Percentiles rank a stretch among this genome's conserved stretches.
phyloP scores from a whole-genome alignment of 768 basidiomycete genomes.

The Candolleomyces aberdarensis region DNA sequence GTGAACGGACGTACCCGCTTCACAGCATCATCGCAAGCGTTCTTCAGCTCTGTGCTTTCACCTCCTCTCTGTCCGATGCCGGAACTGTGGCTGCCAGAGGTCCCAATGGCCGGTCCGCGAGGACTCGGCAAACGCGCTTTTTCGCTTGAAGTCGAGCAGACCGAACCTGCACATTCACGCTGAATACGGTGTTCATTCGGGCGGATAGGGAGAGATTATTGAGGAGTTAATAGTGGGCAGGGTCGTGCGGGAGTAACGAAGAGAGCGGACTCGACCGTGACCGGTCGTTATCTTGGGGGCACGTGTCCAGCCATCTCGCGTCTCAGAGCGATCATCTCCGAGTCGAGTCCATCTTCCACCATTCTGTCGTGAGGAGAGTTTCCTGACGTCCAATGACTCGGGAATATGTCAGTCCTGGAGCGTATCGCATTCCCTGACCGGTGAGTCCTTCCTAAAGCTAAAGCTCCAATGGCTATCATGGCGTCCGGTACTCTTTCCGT shows the following conservation, averaged over 20 bases:
- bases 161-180: not conserved
- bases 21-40: conserved; percentile 82
- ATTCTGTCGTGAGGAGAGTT: too few relatives aligned
- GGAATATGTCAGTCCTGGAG: too few relatives aligned
- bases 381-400: too few relatives aligned
- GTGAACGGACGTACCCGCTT: conserved; percentile 65
- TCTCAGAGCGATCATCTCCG: not conserved
- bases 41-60: conserved; percentile 66
- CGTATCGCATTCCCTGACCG: too few relatives aligned
- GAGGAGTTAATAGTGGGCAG: not conserved
- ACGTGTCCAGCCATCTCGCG: not conserved
- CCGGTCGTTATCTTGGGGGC: not conserved
- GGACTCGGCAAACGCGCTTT: conserved; percentile 8
- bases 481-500: too few relatives aligned
- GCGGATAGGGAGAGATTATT: too few relatives aligned
- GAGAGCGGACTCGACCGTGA: conserved; percentile 1
- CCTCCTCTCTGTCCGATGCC: conserved; percentile 44
- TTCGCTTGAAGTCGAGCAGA: not conserved
- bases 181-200: too few relatives aligned
- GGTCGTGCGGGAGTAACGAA: not conserved
- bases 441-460: too few relatives aligned
- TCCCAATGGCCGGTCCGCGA: conserved; percentile 47
- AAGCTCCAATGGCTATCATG: too few relatives aligned
- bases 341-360: not conserved
- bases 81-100: conserved; percentile 48